Conservation (phyloP, 202 grass and related monocot genomes). For the Eragrostis tef region DNA sequence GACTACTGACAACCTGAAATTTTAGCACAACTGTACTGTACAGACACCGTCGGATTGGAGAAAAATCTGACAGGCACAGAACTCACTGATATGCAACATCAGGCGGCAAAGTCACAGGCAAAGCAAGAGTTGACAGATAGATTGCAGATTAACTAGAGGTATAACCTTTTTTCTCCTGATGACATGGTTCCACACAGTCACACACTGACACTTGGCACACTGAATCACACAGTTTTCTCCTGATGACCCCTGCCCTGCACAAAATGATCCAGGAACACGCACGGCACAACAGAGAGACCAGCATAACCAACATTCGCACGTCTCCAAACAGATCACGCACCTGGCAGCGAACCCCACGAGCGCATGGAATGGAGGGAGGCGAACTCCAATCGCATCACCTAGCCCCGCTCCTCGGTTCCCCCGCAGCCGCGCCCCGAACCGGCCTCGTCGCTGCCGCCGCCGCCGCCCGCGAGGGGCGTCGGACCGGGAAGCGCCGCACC, state of each 20-base stretch:
- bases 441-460: too few relatives aligned
- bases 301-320: background rate
- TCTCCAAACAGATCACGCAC: background rate
- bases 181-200: background rate
- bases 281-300: background rate
- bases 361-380: background rate
- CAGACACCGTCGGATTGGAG: too few relatives aligned
- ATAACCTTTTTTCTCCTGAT: background rate
- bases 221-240: background rate
- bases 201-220: background rate
- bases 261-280: background rate
- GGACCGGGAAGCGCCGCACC: conserved; percentile 3
- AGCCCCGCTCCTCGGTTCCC: conserved; percentile 29
- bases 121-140: background rate
- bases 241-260: background rate
- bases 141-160: background rate
- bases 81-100: too few relatives aligned
- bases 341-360: background rate
- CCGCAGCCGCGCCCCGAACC: too few relatives aligned
- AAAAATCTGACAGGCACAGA: too few relatives aligned
- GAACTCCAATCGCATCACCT: conserved; percentile 16
- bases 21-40: too few relatives aligned
- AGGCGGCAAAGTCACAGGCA: background rate
- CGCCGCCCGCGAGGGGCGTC: too few relatives aligned
- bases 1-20: too few relatives aligned